These are phyloP conservation scores for Chaetomium olivaceum DNA, from an alignment of 2,329 filamentous ascomycete genomes.

Conservation along the genomic window DNA sequence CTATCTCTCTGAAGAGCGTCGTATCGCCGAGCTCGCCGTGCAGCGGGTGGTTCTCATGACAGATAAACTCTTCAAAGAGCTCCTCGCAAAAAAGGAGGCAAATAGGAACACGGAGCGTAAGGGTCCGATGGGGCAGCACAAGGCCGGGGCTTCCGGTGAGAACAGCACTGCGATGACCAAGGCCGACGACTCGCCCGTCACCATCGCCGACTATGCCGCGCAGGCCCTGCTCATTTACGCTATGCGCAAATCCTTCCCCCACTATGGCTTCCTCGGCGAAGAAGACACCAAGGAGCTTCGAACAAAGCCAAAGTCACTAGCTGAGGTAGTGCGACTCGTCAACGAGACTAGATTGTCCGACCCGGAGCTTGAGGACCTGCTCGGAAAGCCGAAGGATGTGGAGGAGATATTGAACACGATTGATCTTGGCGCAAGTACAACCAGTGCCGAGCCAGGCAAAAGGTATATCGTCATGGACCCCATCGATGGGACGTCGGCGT, in stretches of 20 bases:
- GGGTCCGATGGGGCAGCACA: not conserved
- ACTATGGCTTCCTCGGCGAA: constrained; percentile 13
- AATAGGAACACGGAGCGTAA: too few species aligned
- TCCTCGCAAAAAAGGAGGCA: too few species aligned
- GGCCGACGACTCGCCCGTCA: not conserved
- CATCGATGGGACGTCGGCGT: constrained; percentile 29
- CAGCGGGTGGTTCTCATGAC: not conserved
- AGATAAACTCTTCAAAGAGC: not conserved
- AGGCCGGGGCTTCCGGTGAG: too few species aligned
- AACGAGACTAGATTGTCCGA: not conserved
- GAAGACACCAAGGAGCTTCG: not conserved
- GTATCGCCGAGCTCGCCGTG: not conserved
- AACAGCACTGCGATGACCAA: not conserved
- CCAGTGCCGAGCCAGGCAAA: not conserved
- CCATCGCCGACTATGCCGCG: constrained; percentile 10
- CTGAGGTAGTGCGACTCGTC: not conserved
- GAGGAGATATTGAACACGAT: not conserved
- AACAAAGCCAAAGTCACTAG: too few species aligned
- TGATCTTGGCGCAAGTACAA: not conserved
- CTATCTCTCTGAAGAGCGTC: not conserved
- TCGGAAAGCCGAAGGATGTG: not conserved
- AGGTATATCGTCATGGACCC: constrained; percentile 28
- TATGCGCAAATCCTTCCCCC: not conserved
- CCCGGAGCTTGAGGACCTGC: not conserved
- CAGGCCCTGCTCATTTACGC: constrained; percentile 12